Evolutionary conservation across 1,139 yeast species (phyloP).

Genomic region (Pichia sp.): DNA sequence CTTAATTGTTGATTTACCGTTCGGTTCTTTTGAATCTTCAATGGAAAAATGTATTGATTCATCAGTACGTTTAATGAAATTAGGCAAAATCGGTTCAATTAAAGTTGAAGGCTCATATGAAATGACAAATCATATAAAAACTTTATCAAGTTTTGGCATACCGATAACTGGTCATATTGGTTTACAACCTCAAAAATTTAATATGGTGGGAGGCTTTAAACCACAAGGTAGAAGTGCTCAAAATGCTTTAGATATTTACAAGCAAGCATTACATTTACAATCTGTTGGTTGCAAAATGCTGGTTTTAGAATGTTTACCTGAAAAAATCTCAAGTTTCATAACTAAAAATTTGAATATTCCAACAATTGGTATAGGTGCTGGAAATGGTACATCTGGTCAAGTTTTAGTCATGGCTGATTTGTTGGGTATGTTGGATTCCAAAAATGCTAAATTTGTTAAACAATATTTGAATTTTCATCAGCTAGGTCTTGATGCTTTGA

Average conservation of each 20-base stretch:
- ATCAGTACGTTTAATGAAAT: constrained; percentile 54
- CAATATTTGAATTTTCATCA: constrained; percentile 51
- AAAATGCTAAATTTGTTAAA: constrained; percentile 65
- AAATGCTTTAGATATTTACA: constrained; percentile 52
- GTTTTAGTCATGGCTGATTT: constrained; percentile 83
- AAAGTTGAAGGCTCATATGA: constrained; percentile 83
- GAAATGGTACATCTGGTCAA: constrained; percentile 78
- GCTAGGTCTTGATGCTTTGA: constrained; percentile 47
- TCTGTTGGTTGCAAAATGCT: constrained; percentile 72
- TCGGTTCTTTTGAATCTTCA: constrained; percentile 73
- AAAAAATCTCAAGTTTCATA: constrained; percentile 57
- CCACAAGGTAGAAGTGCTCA: constrained; percentile 66
- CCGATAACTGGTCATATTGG: constrained; percentile 94
- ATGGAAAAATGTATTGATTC: constrained; percentile 58
- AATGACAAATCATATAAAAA: constrained; percentile 42
- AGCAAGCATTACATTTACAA: constrained; percentile 67
- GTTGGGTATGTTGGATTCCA: constrained; percentile 64
- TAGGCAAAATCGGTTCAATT: constrained; percentile 66
- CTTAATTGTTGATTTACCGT: constrained; percentile 83
- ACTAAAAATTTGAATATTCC: constrained; percentile 61
- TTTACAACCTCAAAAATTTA: constrained; percentile 80
- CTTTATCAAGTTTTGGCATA: constrained; percentile 61
- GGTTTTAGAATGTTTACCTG: constrained; percentile 84
- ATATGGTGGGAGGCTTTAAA: constrained; percentile 77
- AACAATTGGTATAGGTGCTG: constrained; percentile 95